Evolutionary conservation across 139 green algal genomes (phyloP).

Genomic region (Chlorella sp.): DNA sequence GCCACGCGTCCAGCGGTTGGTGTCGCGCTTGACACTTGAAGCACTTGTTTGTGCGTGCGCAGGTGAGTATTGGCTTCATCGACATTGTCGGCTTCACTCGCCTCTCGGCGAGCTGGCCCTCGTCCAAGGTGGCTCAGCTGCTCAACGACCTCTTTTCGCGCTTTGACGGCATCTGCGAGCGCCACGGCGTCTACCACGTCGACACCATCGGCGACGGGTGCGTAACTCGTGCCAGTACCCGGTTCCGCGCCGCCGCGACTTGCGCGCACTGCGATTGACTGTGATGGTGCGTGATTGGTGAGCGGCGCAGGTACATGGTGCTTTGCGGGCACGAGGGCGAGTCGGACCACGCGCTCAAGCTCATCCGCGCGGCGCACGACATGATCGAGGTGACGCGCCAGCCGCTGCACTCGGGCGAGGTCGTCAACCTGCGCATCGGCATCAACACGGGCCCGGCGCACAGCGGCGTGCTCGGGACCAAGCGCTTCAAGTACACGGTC

Average conservation of each 20-base stretch:
- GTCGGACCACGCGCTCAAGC: neutral
- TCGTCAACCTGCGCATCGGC: constrained; percentile 12
- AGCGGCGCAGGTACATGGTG: constrained; percentile 9
- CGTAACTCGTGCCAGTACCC: neutral
- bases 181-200: constrained; percentile 10
- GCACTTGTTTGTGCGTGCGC: neutral
- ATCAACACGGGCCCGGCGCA: constrained; percentile 24
- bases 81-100: constrained; percentile 7
- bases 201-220: constrained; percentile 13
- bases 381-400: constrained; percentile 6
- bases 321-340: constrained; percentile 7
- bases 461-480: constrained; percentile 33
- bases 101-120: constrained; percentile 5
- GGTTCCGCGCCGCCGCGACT: neutral
- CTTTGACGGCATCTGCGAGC: constrained; percentile 12
- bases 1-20: neutral
- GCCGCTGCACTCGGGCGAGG: neutral
- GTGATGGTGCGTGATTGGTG: too few species aligned
- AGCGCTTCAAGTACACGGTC: constrained; percentile 9
- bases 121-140: constrained; percentile 4
- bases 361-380: neutral
- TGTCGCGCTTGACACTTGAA: neutral
- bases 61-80: constrained; percentile 10
- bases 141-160: constrained; percentile 8
- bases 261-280: too few species aligned